Conservation (phyloP, 257 asterid genomes). For the Catharanthus roseus region DNA sequence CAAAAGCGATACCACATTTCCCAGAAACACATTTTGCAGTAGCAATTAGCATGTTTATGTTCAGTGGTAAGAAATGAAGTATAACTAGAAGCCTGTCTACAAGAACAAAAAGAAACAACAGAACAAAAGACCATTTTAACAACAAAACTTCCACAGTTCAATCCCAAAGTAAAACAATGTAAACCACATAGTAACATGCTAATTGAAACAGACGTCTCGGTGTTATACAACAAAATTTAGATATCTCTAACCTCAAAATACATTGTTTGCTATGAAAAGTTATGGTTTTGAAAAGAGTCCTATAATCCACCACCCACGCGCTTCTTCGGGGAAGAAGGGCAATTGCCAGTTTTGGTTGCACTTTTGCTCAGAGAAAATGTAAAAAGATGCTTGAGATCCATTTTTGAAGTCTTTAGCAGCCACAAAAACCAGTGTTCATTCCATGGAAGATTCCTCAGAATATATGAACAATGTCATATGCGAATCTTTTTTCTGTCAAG, state of each 20-base stretch:
- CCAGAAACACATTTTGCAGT: no score
- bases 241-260: background rate
- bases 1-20: no score
- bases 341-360: background rate
- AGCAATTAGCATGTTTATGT: no score
- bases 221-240: background rate
- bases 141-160: background rate
- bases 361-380: background rate
- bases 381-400: background rate
- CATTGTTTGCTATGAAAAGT: background rate
- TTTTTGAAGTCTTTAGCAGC: background rate
- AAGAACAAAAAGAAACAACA: no score
- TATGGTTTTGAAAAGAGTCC: background rate
- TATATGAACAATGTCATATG: conserved; percentile 89
- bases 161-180: background rate
- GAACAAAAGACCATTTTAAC: background rate
- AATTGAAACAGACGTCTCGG: background rate
- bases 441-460: conserved; percentile 46
- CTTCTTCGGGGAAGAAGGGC: background rate
- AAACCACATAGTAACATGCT: background rate
- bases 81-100: no score
- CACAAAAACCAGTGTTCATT: conserved; percentile 2
- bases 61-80: no score
- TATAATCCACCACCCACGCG: background rate
- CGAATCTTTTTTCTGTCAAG: conserved; percentile 75